Evolutionary conservation across 2,329 filamentous ascomycete species (phyloP).

Genomic region (Sarocladiaceae sp.): DNA sequence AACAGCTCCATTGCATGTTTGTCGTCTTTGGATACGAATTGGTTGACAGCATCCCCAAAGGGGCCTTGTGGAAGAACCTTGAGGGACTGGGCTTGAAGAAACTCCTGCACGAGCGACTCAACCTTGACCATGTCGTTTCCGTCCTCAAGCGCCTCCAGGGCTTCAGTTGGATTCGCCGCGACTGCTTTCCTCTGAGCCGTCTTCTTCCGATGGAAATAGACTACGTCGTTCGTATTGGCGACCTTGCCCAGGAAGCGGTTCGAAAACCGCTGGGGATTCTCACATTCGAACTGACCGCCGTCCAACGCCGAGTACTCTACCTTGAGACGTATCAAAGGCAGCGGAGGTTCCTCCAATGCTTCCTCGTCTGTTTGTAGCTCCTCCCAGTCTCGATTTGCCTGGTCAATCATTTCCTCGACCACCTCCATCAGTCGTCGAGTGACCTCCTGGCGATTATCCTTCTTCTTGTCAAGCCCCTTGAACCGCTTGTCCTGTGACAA

Average conservation of each 20-base stretch:
- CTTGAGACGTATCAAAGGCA: slow-evolving; percentile 81
- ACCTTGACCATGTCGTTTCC: slow-evolving; percentile 69
- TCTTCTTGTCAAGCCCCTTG: slow-evolving; percentile 69
- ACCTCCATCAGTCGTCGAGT: slow-evolving; percentile 69
- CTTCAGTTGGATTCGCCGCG: slow-evolving; percentile 54
- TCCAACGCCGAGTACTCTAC: slow-evolving; percentile 86
- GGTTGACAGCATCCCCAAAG: slow-evolving; percentile 86
- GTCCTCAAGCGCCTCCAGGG: slow-evolving; percentile 45
- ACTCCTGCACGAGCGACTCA: slow-evolving; percentile 81
- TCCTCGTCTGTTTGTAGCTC: slow-evolving; percentile 64
- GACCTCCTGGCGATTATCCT: slow-evolving; percentile 76
- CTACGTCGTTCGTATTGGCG: slow-evolving; percentile 88
- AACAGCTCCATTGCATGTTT: slow-evolving; percentile 85
- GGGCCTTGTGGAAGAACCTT: slow-evolving; percentile 89
- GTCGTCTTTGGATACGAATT: slow-evolving; percentile 93
- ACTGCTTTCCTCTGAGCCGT: slow-evolving; percentile 35
- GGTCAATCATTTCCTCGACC: slow-evolving; percentile 79
- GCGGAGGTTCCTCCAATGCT: slow-evolving; percentile 55
- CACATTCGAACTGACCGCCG: slow-evolving; percentile 78
- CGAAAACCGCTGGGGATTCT: slow-evolving; percentile 94
- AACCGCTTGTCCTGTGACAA: slow-evolving; percentile 71
- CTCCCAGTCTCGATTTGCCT: slow-evolving; percentile 77
- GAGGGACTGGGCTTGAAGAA: slow-evolving; percentile 77
- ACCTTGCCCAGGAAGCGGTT: slow-evolving; percentile 87
- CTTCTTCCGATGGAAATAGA: slow-evolving; percentile 90